Percentiles rank a stretch among this genome's conserved stretches.
Evolutionary conservation across 202 grass and related monocot genomes (phyloP).

Genomic region (Brachypodium distachyon): DNA sequence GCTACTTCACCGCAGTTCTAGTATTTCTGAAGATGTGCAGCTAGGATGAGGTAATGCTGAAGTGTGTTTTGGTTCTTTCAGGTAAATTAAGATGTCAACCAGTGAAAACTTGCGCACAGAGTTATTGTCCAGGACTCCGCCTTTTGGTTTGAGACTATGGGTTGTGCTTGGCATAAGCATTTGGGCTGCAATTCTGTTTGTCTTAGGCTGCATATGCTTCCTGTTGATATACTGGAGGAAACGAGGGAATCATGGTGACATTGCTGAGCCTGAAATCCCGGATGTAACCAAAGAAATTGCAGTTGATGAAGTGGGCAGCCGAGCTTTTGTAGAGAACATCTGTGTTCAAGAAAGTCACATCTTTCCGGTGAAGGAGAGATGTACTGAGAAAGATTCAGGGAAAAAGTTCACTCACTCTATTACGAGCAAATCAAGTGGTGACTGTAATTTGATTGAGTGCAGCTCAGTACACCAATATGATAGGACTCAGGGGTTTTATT

Average conservation of each 20-base stretch:
- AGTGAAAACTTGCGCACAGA: conserved; percentile 22
- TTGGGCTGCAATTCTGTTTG: conserved; percentile 37
- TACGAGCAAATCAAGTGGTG: conserved; percentile 39
- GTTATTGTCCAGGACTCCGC: conserved; percentile 35
- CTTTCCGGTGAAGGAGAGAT: neutral
- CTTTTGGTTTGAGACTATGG: conserved; percentile 59
- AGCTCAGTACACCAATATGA: conserved; percentile 40
- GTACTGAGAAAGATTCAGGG: conserved; percentile 13
- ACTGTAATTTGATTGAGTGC: conserved; percentile 38
- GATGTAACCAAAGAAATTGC: conserved; percentile 50
- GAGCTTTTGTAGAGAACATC: conserved; percentile 17
- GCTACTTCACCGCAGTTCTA: neutral
- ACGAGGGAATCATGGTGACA: conserved; percentile 3
- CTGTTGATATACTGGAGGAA: conserved; percentile 36
- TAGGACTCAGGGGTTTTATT: conserved; percentile 6
- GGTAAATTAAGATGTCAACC: conserved; percentile 31
- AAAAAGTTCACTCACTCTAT: conserved; percentile 27
- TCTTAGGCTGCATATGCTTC: conserved; percentile 37
- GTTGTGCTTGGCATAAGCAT: conserved; percentile 53
- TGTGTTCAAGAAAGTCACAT: neutral
- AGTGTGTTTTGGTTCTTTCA: neutral
- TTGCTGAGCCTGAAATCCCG: conserved; percentile 34
- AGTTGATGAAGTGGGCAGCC: conserved; percentile 26
- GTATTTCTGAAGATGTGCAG: neutral
- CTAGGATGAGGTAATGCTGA: neutral